Evolutionary conservation across 2,329 filamentous ascomycete genomes (phyloP), one percentile per base, ranked within the genome.

Genomic region (Trichothecium sympodiale): DNA sequence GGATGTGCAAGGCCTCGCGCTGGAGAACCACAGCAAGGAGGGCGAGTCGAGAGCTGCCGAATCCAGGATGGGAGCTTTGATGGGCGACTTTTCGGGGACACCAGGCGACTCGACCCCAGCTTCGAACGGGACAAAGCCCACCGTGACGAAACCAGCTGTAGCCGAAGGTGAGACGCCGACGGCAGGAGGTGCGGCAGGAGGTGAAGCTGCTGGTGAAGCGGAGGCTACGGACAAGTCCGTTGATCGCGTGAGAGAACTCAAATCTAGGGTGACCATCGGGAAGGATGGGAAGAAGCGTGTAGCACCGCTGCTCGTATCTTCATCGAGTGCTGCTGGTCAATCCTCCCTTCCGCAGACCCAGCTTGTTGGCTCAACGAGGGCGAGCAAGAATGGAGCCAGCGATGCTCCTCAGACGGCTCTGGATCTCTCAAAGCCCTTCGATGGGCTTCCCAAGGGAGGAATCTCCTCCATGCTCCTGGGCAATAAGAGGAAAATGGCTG

Each of bases 261-360:
- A 96, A 59, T 85, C 89, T 42, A 75, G 91, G 35, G 88, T 96
- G 4, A 95, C 89, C 0, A 80, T 95, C 41, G 94, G 86, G 0
- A 96, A 95, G 55, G 89, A 98, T 45, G 91, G 91, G 20, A 96
- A 91, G 62, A 98, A 98, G 62, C 76, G 91, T 37, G 89, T 98
- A 37, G 84, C 87, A 4, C 91, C 91, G 2, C 67, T 98, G 43
- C 69, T 98, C 10, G 85, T 98, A 6, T 94, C 89, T 1, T 87
- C 86, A 0, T 89, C 88, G 8, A 25, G 20, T 25, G 86, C 84
- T 3, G 83, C 81, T 1, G 85, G 84, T 9, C 80, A 88, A 50
- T 93, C 88, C 1, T 94, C 88, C 13, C 64, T 95, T 10, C 89
- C 89, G 1, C 85, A 94, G 51, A 83, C 87, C 16, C 84, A 93